These are phyloP conservation scores for Speleostelium caveatum DNA, from an alignment of 78 protist genomes.

Conservation along the genomic window DNA sequence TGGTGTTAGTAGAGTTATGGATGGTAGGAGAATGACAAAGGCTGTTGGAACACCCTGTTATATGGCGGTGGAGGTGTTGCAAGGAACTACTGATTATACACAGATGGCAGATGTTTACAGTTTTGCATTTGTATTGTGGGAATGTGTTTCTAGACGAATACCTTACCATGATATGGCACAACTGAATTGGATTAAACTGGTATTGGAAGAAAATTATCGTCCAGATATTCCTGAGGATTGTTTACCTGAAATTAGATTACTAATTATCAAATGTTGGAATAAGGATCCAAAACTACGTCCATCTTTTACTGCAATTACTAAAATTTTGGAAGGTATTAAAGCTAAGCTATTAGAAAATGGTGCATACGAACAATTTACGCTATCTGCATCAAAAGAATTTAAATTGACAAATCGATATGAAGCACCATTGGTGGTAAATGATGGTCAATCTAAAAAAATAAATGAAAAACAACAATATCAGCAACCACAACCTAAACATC, in stretches of 20 bases:
- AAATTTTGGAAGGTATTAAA: not conserved
- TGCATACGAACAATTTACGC: slow-evolving; percentile 8
- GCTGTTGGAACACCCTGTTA: slow-evolving; percentile 58
- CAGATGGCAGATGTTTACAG: slow-evolving; percentile 53
- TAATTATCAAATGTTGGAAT: slow-evolving; percentile 36
- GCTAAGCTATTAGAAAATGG: slow-evolving; percentile 13
- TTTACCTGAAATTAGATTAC: slow-evolving; percentile 20
- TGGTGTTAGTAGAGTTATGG: slow-evolving; percentile 29
- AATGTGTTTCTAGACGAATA: slow-evolving; percentile 30
- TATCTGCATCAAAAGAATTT: no score
- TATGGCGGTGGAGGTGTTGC: slow-evolving; percentile 55
- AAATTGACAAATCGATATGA: no score
- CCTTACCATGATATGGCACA: slow-evolving; percentile 48
- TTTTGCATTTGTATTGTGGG: slow-evolving; percentile 60
- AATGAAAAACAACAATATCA: no score
- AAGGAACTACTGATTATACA: slow-evolving; percentile 36
- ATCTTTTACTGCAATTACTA: slow-evolving; percentile 12
- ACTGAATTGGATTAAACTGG: slow-evolving; percentile 33
- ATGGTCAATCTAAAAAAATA: no score
- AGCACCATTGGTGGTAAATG: no score
- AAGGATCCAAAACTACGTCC: slow-evolving; percentile 18
- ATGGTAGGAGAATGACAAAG: slow-evolving; percentile 54
- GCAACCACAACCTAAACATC: no score
- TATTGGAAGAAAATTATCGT: slow-evolving; percentile 34
- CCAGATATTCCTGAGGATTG: slow-evolving; percentile 40